Evolutionary conservation across 164 flowering plant species (phyloP).

Genomic region (Chimonanthus salicifolius): DNA sequence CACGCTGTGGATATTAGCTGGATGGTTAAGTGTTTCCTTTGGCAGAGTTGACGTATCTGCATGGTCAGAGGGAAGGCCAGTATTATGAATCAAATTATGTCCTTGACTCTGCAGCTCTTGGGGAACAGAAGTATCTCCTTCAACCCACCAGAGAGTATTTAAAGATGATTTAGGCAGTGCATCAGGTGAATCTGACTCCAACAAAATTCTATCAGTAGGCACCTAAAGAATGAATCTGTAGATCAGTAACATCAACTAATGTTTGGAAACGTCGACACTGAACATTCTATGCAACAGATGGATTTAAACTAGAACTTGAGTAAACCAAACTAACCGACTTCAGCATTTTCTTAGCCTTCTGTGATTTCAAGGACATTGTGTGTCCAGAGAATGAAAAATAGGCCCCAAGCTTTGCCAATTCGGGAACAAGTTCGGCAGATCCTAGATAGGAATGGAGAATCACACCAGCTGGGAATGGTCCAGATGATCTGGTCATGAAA

Average conservation of each 20-base stretch:
- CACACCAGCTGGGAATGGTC: conserved; percentile 89
- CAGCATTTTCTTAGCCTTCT: conserved; percentile 83
- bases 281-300: not conserved
- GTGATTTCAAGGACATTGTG: conserved; percentile 63
- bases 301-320: not conserved
- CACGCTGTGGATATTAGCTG: conserved; percentile 72
- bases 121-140: conserved; percentile 37
- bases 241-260: not conserved
- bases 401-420: conserved; percentile 79
- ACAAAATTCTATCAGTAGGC: conserved; percentile 59
- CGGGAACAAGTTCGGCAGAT: conserved; percentile 95
- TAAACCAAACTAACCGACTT: conserved; percentile 37
- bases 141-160: conserved; percentile 40
- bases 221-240: conserved; percentile 32
- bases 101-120: conserved; percentile 24
- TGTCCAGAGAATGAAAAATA: conserved; percentile 95
- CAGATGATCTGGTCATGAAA: conserved; percentile 29
- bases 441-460: conserved; percentile 93
- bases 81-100: conserved; percentile 16
- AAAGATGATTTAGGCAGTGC: conserved; percentile 56
- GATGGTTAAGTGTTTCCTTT: conserved; percentile 69
- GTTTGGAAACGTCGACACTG: not conserved
- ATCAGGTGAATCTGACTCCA: conserved; percentile 91
- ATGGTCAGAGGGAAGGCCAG: conserved; percentile 8
- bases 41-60: conserved; percentile 27